phyloP scores from a whole-genome alignment of 1,139 yeast genomes.

The Zhuliangozyma parablackwelliae region DNA sequence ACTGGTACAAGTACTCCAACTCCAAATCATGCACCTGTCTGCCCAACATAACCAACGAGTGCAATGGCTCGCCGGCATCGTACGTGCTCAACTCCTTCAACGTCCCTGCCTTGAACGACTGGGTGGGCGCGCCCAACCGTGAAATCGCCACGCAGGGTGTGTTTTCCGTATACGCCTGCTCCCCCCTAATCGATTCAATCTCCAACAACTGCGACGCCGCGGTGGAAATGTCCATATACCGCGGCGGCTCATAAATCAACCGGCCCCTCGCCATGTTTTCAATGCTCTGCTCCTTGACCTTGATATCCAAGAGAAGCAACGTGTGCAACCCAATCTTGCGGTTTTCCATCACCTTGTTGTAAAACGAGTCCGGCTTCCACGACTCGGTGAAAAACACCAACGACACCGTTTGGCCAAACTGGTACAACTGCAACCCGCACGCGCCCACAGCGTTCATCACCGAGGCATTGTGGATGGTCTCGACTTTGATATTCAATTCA shows the following conservation, averaged over 20 bases:
- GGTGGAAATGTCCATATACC: constrained; percentile 89
- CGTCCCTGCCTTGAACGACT: constrained; percentile 81
- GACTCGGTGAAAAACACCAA: constrained; percentile 90
- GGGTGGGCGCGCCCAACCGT: constrained; percentile 83
- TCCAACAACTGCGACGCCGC: constrained; percentile 87
- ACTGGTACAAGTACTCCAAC: constrained; percentile 76
- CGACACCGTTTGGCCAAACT: constrained; percentile 94
- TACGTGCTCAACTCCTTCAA: constrained; percentile 67
- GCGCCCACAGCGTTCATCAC: constrained; percentile 99
- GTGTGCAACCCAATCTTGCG: constrained; percentile 89
- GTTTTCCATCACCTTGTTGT: constrained; percentile 83
- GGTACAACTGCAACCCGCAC: constrained; percentile 91
- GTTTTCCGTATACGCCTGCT: constrained; percentile 71
- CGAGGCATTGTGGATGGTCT: constrained; percentile 89
- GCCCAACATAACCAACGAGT: constrained; percentile 85
- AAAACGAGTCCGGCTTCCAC: constrained; percentile 97
- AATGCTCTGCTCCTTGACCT: constrained; percentile 93
- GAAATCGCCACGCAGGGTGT: constrained; percentile 95
- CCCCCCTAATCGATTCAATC: constrained; percentile 71
- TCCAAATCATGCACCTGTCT: constrained; percentile 93
- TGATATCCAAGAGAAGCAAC: constrained; percentile 79
- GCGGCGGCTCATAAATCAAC: constrained; percentile 89
- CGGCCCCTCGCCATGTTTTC: constrained; percentile 94
- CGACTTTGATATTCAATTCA: constrained; percentile 72
- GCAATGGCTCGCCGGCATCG: constrained; percentile 93